phyloP scores from a whole-genome alignment of 2,329 filamentous ascomycete genomes.

The Triangularia verruculosa region DNA sequence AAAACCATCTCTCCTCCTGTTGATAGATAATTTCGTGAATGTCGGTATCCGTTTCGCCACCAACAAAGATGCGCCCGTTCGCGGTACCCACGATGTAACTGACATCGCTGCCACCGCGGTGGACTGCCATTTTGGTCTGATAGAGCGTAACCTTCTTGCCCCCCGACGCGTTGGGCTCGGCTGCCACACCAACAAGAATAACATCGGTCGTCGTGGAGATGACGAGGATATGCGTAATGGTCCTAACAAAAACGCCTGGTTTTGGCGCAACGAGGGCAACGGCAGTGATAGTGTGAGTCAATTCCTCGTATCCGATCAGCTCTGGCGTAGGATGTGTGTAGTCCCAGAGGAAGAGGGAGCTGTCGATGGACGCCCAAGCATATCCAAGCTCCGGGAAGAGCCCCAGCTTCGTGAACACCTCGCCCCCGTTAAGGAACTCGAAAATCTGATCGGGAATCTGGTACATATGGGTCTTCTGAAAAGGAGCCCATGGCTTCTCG shows the following conservation, averaged over 20 bases:
- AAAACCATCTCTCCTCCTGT: slow-evolving; percentile 96
- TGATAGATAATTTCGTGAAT: slow-evolving; percentile 95
- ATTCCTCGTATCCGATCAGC: slow-evolving; percentile 87
- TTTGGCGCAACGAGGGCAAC: slow-evolving; percentile 85
- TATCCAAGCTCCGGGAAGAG: slow-evolving; percentile 92
- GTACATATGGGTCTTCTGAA: slow-evolving; percentile 82
- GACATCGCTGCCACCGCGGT: slow-evolving; percentile 73
- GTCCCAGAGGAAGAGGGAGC: slow-evolving; percentile 95
- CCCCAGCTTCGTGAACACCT: slow-evolving; percentile 90
- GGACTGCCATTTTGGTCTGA: slow-evolving; percentile 80
- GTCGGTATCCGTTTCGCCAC: slow-evolving; percentile 75
- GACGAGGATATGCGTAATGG: slow-evolving; percentile 84
- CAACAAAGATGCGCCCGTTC: slow-evolving; percentile 90
- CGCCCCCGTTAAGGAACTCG: slow-evolving; percentile 83
- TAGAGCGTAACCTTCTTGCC: slow-evolving; percentile 75
- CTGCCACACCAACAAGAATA: slow-evolving; percentile 78
- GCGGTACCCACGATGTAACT: slow-evolving; percentile 76
- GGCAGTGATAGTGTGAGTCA: slow-evolving; percentile 82
- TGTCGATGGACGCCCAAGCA: slow-evolving; percentile 94
- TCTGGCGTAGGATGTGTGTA: slow-evolving; percentile 91
- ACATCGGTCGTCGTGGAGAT: slow-evolving; percentile 85
- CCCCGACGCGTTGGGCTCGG: slow-evolving; percentile 64
- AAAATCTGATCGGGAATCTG: slow-evolving; percentile 90
- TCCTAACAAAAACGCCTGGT: slow-evolving; percentile 78
- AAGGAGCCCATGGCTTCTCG: slow-evolving; percentile 77